Evolutionary conservation across 2,329 filamentous ascomycete genomes (phyloP).

Genomic region (Aspergillus floridensis): DNA sequence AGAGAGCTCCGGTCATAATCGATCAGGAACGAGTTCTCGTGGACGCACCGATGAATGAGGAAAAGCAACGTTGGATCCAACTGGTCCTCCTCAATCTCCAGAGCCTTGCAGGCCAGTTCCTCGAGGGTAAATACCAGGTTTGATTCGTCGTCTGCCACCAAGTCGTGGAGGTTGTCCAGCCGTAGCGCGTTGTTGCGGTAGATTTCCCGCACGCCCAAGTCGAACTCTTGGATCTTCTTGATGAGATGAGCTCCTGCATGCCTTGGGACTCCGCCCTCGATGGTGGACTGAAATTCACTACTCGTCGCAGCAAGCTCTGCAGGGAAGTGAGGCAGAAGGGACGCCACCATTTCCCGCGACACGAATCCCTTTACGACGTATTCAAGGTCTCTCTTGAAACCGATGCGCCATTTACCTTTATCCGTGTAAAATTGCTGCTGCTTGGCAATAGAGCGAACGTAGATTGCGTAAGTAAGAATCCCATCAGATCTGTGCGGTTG

Average conservation of each 20-base stretch:
- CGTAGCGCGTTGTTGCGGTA: conserved; percentile 32
- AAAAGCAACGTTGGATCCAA: conserved; percentile 34
- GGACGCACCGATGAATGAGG: conserved; percentile 35
- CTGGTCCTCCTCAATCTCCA: conserved; percentile 30
- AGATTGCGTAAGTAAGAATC: conserved; percentile 37
- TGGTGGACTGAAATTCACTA: conserved; percentile 32
- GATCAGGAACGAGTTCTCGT: conserved; percentile 34
- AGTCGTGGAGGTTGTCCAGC: conserved; percentile 40
- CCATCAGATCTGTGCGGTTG: conserved; percentile 22
- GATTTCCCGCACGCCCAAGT: conserved; percentile 32
- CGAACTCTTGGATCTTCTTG: conserved; percentile 34
- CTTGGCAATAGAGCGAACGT: conserved; percentile 41
- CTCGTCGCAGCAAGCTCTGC: conserved; percentile 25
- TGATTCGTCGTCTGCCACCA: conserved; percentile 38
- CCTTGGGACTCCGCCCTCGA: conserved; percentile 44
- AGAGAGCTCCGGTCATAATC: conserved; percentile 33
- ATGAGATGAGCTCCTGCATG: conserved; percentile 37
- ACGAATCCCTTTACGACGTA: conserved; percentile 53
- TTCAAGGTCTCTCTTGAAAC: conserved; percentile 38
- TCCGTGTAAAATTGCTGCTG: conserved; percentile 46
- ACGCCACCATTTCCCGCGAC: conserved; percentile 43
- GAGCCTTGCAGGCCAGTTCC: conserved; percentile 36
- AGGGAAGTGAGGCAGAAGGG: conserved; percentile 54
- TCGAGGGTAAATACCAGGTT: conserved; percentile 35
- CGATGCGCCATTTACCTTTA: conserved; percentile 45